Conservation (phyloP, 441 rosid genomes). For the Gossypium gossypioides region DNA sequence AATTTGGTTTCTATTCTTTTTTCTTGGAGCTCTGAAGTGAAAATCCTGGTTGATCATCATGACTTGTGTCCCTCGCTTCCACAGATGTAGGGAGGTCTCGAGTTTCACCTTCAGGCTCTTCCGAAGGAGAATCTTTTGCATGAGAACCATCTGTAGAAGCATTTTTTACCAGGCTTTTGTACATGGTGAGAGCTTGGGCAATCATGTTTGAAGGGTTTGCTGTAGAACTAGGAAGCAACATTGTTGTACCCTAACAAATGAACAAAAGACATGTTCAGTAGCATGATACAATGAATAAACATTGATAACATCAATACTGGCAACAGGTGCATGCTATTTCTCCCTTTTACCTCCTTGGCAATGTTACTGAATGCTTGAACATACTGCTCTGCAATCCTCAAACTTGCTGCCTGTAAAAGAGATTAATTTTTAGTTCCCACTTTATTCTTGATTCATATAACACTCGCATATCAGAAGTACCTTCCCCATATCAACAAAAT, state of each 20-base stretch:
- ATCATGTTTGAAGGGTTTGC: constrained; percentile 61
- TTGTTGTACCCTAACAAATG: constrained; percentile 57
- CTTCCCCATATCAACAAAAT: neutral
- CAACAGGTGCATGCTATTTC: neutral
- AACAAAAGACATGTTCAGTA: neutral
- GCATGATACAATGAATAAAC: neutral
- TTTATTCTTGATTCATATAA: neutral
- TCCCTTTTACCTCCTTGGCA: constrained; percentile 63
- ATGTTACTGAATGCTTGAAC: constrained; percentile 70
- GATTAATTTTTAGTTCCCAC: constrained; percentile 2
- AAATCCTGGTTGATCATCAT: constrained; percentile 18
- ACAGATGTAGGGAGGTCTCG: constrained; percentile 12
- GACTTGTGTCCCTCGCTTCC: constrained; percentile 11
- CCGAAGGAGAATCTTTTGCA: constrained; percentile 15
- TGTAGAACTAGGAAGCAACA: constrained; percentile 69
- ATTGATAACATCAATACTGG: neutral
- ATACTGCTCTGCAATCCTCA: constrained; percentile 83
- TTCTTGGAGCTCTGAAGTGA: constrained; percentile 49
- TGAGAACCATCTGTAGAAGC: constrained; percentile 22
- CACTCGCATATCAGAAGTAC: neutral
- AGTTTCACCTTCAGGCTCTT: constrained; percentile 19
- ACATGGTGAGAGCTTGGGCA: constrained; percentile 75
- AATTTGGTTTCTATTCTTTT: constrained; percentile 18
- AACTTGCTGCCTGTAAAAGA: constrained; percentile 72
- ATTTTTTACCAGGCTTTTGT: constrained; percentile 49